Evolutionary conservation across 352 stramenopile species (phyloP).

Genomic region (Phytophthora hybrid): DNA sequence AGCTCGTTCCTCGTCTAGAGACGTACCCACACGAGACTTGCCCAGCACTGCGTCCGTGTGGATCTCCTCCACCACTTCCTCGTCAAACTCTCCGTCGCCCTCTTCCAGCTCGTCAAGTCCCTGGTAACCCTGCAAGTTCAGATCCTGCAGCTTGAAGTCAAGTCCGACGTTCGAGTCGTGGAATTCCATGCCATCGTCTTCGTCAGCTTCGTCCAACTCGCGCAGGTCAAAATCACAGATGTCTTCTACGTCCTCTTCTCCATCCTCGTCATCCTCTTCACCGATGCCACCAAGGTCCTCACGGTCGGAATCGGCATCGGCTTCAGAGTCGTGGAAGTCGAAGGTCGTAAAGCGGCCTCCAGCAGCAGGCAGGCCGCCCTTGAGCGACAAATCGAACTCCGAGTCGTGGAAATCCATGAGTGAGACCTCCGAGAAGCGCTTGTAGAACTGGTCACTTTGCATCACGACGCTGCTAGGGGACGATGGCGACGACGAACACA

Average conservation of each 20-base stretch:
- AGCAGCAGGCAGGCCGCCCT: slow-evolving; percentile 34
- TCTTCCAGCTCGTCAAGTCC: slow-evolving; percentile 50
- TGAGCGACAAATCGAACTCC: slow-evolving; percentile 59
- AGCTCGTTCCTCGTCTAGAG: slow-evolving; percentile 49
- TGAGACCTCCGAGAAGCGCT: slow-evolving; percentile 59
- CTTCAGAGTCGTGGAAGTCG: slow-evolving; percentile 51
- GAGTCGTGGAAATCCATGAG: slow-evolving; percentile 76
- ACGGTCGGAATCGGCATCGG: slow-evolving; percentile 33
- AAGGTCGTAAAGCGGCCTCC: slow-evolving; percentile 32
- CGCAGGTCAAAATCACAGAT: slow-evolving; percentile 37
- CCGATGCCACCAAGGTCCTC: slow-evolving; percentile 43
- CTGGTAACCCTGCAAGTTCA: slow-evolving; percentile 55
- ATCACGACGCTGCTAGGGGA: slow-evolving; percentile 48
- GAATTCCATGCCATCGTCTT: slow-evolving; percentile 48
- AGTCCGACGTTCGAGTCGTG: slow-evolving; percentile 54
- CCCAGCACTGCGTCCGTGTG: slow-evolving; percentile 39
- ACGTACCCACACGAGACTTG: slow-evolving; percentile 20
- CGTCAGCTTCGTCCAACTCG: slow-evolving; percentile 49
- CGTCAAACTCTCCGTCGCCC: slow-evolving; percentile 52
- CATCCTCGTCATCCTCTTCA: slow-evolving; percentile 46
- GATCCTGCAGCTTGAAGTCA: slow-evolving; percentile 48
- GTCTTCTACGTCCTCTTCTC: slow-evolving; percentile 45
- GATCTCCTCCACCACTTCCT: slow-evolving; percentile 62
- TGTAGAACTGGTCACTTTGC: slow-evolving; percentile 52
- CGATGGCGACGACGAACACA: slow-evolving; percentile 54